These are phyloP conservation scores for Pseudodiploospora longispora DNA, from an alignment of 2,329 filamentous ascomycete species.

Conservation along the genomic window DNA sequence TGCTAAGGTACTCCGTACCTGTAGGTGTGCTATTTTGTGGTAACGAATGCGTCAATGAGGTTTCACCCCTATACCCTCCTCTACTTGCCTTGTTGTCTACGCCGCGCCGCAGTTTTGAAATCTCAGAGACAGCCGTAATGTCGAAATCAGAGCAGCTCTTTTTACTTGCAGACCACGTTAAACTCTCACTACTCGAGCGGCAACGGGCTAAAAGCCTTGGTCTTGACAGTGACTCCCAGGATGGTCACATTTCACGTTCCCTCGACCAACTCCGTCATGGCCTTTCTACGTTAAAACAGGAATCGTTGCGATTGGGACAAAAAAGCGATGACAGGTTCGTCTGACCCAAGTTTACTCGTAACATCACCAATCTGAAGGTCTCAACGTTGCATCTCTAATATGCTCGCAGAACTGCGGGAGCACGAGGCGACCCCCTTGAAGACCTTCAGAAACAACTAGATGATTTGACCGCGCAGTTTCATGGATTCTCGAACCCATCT, in stretches of 20 bases:
- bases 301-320: slow-evolving; percentile 56
- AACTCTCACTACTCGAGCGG: slow-evolving; percentile 86
- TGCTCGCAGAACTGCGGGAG: background rate
- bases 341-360: background rate
- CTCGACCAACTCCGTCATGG: slow-evolving; percentile 80
- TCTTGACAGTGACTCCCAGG: slow-evolving; percentile 70
- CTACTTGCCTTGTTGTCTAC: no score
- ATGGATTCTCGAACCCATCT: slow-evolving; percentile 49
- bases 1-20: no score
- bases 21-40: no score
- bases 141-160: slow-evolving; percentile 67
- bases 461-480: slow-evolving; percentile 74
- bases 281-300: slow-evolving; percentile 59
- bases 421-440: slow-evolving; percentile 56
- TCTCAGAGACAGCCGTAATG: slow-evolving; percentile 15
- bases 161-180: slow-evolving; percentile 92
- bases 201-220: slow-evolving; percentile 77
- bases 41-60: no score
- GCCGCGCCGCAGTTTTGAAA: background rate
- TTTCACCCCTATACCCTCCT: no score
- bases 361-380: background rate
- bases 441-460: slow-evolving; percentile 65
- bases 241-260: slow-evolving; percentile 81
- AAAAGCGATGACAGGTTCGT: slow-evolving; percentile 55
- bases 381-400: no score